Evolutionary conservation across 2,329 filamentous ascomycete genomes (phyloP).

Genomic region (Diplocarpon rosae): DNA sequence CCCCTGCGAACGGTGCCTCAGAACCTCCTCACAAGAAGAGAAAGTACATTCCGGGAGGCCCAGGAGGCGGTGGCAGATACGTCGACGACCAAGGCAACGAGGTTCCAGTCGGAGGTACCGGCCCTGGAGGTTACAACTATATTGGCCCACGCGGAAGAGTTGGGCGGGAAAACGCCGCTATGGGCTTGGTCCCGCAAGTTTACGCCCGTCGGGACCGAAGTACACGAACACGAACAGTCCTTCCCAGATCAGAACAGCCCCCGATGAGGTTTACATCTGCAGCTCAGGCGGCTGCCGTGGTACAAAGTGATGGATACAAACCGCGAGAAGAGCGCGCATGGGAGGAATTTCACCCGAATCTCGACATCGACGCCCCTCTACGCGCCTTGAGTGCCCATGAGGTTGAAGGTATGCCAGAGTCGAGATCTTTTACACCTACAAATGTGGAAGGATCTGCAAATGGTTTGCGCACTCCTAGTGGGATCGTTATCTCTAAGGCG

Average conservation of each 20-base stretch:
- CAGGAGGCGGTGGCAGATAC: slow-evolving; percentile 76
- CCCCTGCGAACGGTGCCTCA: slow-evolving; percentile 16
- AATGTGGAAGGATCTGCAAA: slow-evolving; percentile 30
- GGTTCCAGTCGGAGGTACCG: slow-evolving; percentile 40
- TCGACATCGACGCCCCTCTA: slow-evolving; percentile 77
- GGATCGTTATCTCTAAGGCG: slow-evolving; percentile 14
- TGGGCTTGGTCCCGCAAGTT: slow-evolving; percentile 35
- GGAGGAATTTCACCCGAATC: slow-evolving; percentile 94
- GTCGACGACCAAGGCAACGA: slow-evolving; percentile 60
- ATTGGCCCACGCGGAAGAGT: slow-evolving; percentile 41
- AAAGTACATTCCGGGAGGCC: slow-evolving; percentile 74
- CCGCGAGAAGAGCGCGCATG: slow-evolving; percentile 91
- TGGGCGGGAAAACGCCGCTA: slow-evolving; percentile 38
- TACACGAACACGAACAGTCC: slow-evolving; percentile 43
- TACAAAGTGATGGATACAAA: slow-evolving; percentile 93
- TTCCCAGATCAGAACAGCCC: slow-evolving; percentile 40
- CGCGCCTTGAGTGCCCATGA: slow-evolving; percentile 73
- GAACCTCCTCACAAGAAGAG: slow-evolving; percentile 51
- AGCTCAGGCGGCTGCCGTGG: slow-evolving; percentile 78
- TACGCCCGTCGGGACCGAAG: slow-evolving; percentile 41
- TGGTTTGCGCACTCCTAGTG: slow-evolving; percentile 15
- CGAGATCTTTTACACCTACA: slow-evolving; percentile 31
- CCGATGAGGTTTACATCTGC: slow-evolving; percentile 25
- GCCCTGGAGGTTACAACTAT: slow-evolving; percentile 38
- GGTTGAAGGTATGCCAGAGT: slow-evolving; percentile 61